A percentile compares a stretch with the other conserved stretches of the same genome.
phyloP scores from a whole-genome alignment of 768 basidiomycete species.

The Hypsizygus marmoreus region DNA sequence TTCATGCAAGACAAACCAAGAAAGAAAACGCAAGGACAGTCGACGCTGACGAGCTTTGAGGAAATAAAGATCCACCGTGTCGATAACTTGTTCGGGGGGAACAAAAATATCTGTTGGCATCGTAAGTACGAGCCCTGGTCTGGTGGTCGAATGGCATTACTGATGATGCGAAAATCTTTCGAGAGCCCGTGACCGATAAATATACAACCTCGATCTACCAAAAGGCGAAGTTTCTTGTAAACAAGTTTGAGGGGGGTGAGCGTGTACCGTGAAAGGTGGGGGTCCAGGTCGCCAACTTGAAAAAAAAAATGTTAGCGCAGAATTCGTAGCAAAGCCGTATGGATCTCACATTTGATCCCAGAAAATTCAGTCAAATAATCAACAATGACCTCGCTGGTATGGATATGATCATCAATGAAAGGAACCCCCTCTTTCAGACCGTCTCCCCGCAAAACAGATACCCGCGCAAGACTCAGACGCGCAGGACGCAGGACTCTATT shows the following conservation, averaged over 20 bases:
- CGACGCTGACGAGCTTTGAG: conserved; percentile 79
- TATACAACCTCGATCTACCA: conserved; percentile 93
- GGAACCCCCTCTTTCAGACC: conserved; percentile 81
- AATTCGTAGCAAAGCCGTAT: not conserved
- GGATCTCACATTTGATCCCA: conserved; percentile 81
- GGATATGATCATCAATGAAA: conserved; percentile 98
- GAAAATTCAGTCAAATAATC: conserved; percentile 98
- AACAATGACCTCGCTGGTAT: conserved; percentile 92
- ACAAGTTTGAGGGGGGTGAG: conserved; percentile 96
- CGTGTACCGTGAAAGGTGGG: conserved; percentile 78
- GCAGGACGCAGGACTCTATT: conserved; percentile 92
- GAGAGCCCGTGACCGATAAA: conserved; percentile 97
- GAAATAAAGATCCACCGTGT: conserved; percentile 98
- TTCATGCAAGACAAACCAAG: conserved; percentile 91
- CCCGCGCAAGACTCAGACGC: conserved; percentile 88
- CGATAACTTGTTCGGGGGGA: conserved; percentile 92
- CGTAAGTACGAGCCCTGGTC: conserved; percentile 2
- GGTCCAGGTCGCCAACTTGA: conserved; percentile 91
- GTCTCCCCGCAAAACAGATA: conserved; percentile 89
- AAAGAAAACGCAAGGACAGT: conserved; percentile 87
- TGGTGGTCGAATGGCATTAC: conserved; percentile 38
- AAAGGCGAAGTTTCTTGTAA: conserved; percentile 92
- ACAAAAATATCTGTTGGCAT: conserved; percentile 83
- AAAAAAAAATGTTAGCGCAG: conserved; percentile 6
- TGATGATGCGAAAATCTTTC: conserved; percentile 98